Evolutionary conservation across 768 basidiomycete genomes (phyloP), one percentile per base, ranked within the genome.

Genomic region (Trichaptum fuscoviolaceum): DNA sequence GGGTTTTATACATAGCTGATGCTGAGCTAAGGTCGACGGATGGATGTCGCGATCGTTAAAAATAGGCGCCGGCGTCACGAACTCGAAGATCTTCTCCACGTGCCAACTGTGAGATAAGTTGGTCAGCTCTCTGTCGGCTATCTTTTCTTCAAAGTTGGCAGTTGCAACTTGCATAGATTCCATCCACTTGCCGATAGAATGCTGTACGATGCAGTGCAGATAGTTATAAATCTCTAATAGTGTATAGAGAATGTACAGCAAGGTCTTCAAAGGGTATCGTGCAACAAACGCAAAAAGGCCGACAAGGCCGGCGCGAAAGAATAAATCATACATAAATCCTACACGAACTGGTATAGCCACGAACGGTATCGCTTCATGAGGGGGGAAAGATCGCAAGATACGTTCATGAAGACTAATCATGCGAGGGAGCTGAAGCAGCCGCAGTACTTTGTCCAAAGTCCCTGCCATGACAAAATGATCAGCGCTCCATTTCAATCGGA

Each of bases 361-460:
- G 15, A 20, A 20, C 42, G 42, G 42, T 52, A 52, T 52, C 42
- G 42, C 20, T 52, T 30, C 30, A 20, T 52, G 15, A 12, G 42
- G 42, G 20, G 42, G 42, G 42, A 3, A 12, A 52, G 15, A 3
- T 12, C 12, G 42, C 20, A 52, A 52, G 20, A 52, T 20, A 20
- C 42, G 10, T 2, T 15, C 42, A 4, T 20, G 42, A 20, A 52
- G 42, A 52, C 10, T 6, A 20, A 52, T 52, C 42, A 61, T 61
- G 59, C 59, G 59, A 61, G 8, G 24, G 59, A 61, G 30, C 59
- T 34, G 30, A 61, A 61, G 59, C 59, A 61, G 24, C 59, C 59
- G 59, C 59, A 61, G 23, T 61, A 61, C 23, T 61, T 61, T 17
- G 59, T 9, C 59, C 59, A 61, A 17, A 61, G 30, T 15, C 59